Percentiles rank a stretch among this genome's conserved stretches.
Conservation (phyloP, 768 basidiomycete genomes). For the Boletus rubescentipes region DNA sequence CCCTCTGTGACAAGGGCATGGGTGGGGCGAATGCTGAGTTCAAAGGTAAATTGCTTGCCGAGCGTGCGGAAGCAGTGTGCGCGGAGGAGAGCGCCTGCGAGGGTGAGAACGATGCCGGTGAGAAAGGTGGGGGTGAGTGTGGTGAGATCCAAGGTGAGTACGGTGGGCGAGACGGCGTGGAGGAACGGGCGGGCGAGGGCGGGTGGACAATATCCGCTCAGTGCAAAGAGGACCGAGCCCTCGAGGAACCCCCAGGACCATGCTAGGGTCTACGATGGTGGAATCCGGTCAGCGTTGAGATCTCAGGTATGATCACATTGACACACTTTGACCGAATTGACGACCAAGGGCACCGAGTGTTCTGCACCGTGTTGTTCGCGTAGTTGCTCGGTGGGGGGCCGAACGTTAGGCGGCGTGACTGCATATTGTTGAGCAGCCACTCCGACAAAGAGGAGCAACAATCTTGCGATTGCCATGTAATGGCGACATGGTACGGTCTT, state of each 20-base stretch:
- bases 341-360: not conserved
- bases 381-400: conserved; percentile 12
- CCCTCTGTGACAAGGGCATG: conserved; percentile 27
- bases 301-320: not conserved
- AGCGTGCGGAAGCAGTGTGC: conserved; percentile 20
- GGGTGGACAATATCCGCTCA: not conserved
- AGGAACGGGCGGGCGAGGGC: not conserved
- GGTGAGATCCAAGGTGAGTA: not conserved
- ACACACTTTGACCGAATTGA: not conserved
- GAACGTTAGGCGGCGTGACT: conserved; percentile 16
- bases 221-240: not conserved
- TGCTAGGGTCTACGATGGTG: not conserved
- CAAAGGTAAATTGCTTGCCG: conserved; percentile 25
- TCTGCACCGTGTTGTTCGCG: conserved; percentile 13
- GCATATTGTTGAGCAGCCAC: not conserved
- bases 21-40: conserved; percentile 16
- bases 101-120: conserved; percentile 1
- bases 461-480: conserved; percentile 1
- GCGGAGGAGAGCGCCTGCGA: conserved; percentile 17
- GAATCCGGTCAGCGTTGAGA: not conserved
- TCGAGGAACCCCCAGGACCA: conserved; percentile 12
- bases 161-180: not conserved
- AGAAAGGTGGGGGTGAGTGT: conserved; percentile 6
- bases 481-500: not conserved
- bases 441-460: conserved; percentile 5